Evolutionary conservation across 108 stramenopile species (phyloP).

Genomic region (Stephanodiscus triporus): DNA sequence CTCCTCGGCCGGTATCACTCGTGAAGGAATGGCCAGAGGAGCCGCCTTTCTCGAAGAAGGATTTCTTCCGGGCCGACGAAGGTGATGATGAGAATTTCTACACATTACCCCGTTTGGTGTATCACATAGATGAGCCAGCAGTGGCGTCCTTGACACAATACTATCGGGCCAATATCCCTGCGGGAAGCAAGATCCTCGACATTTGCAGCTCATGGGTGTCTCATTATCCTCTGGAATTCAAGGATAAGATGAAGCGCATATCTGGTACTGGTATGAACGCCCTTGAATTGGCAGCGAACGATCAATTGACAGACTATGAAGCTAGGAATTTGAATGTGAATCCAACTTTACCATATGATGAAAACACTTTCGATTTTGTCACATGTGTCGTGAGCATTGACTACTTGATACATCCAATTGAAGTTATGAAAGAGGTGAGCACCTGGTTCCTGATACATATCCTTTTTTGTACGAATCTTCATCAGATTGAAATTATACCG

Average conservation of each 20-base stretch:
- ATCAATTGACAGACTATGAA: conserved; percentile 91
- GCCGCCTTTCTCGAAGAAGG: conserved; percentile 76
- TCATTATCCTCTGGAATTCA: conserved; percentile 83
- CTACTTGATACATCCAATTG: conserved; percentile 87
- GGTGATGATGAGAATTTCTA: conserved; percentile 87
- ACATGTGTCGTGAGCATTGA: conserved; percentile 96
- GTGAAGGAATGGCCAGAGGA: conserved; percentile 87
- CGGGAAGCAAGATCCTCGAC: conserved; percentile 83
- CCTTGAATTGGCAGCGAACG: conserved; percentile 87
- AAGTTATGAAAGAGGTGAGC: conserved; percentile 86
- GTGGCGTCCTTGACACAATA: conserved; percentile 87
- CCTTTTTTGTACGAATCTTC: neutral
- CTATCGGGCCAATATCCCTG: conserved; percentile 82
- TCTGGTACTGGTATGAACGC: conserved; percentile 90
- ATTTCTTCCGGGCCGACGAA: conserved; percentile 87
- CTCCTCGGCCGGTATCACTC: conserved; percentile 57
- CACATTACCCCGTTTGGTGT: conserved; percentile 83
- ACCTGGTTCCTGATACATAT: neutral
- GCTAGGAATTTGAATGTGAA: conserved; percentile 88
- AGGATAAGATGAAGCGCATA: conserved; percentile 71
- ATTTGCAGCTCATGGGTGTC: conserved; percentile 96
- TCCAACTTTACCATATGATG: conserved; percentile 72
- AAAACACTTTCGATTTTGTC: conserved; percentile 89
- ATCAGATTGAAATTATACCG: neutral
- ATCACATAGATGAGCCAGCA: conserved; percentile 93